Base-by-base conservation (phyloP, 129 eudicot species). In the Sambucus nigra region DNA sequence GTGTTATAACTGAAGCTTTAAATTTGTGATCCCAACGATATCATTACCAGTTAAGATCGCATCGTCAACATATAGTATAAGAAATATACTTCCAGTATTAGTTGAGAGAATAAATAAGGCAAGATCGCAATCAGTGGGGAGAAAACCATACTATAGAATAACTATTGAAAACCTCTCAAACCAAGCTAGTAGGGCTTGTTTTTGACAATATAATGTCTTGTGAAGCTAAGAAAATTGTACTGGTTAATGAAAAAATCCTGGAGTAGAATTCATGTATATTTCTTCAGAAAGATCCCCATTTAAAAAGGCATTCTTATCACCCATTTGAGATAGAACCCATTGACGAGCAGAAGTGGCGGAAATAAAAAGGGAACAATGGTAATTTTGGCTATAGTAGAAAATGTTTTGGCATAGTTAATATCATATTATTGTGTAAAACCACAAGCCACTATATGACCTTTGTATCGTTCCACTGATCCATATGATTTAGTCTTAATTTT, bases 371-470 rank as follows among this genome's bases (percentile, higher is more conserved):
- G 17, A 51, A 24, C 28, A 1, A 32, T 7, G 13, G 31, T 51
- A 12, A 51, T 19, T 5, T n/a, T 46, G 23, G 27, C 26, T 7
- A 20, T 21, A 5, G 5, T 26, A 2, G 18, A 26, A 55, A 33
- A 29, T 7, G 26, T 55, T 32, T 27, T 22, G 0, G 26, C 12
- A n/a, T 52, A 52, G 32, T 55, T 46, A 2, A 55, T 18, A 5
- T 5, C 60, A 55, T 55, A 55, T 26, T 55, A 25, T 20, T 55
- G 46, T 16, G 46, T 19, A 19, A 31, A 55, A 3, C 46, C 46
- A 25, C 21, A 18, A 7, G 60, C 46, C 24, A 53, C 58, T 5
- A 28, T 16, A 0, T 23, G 2, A 16, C 40, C 40, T 28, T 29
- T 32, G 19, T 31, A 31, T 32, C 46, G 2, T 1, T 55, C 46